These are phyloP conservation scores for Apocynum venetum DNA, from an alignment of 257 asterid species.

Conservation along the genomic window DNA sequence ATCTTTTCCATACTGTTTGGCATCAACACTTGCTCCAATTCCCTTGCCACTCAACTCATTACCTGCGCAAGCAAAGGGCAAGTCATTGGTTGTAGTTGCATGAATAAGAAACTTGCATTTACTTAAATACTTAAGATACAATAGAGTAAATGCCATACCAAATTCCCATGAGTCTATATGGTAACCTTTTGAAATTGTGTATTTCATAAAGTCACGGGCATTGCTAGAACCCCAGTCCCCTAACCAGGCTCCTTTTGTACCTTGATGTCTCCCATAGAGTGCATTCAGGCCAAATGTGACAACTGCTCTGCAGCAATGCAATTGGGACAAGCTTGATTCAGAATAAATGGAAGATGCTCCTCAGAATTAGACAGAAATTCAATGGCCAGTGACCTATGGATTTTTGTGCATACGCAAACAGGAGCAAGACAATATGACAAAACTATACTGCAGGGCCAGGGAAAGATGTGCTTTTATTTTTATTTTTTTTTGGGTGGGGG, in stretches of 20 bases:
- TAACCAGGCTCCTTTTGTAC: slow-evolving; percentile 48
- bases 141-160: slow-evolving; percentile 37
- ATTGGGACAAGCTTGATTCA: not conserved
- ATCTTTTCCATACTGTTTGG: slow-evolving; percentile 76
- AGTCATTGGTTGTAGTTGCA: slow-evolving; percentile 12
- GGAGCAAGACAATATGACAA: not conserved
- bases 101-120: not conserved
- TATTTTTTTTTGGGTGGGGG: not conserved
- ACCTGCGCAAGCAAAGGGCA: slow-evolving; percentile 42
- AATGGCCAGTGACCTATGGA: not conserved
- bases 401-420: not conserved
- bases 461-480: not conserved
- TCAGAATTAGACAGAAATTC: not conserved
- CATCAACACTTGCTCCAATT: slow-evolving; percentile 71
- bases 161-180: slow-evolving; percentile 85
- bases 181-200: slow-evolving; percentile 73
- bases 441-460: no score
- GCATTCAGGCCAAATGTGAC: slow-evolving; percentile 91
- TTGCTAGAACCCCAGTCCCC: slow-evolving; percentile 82
- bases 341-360: not conserved
- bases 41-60: slow-evolving; percentile 90
- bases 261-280: slow-evolving; percentile 62
- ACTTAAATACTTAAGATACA: slow-evolving; percentile 13
- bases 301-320: slow-evolving; percentile 48
- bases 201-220: slow-evolving; percentile 61